A percentile compares a stretch with the other conserved stretches of the same genome.
Conservation (phyloP, 148 eudicot genomes). For the Chenopodium formosanum region DNA sequence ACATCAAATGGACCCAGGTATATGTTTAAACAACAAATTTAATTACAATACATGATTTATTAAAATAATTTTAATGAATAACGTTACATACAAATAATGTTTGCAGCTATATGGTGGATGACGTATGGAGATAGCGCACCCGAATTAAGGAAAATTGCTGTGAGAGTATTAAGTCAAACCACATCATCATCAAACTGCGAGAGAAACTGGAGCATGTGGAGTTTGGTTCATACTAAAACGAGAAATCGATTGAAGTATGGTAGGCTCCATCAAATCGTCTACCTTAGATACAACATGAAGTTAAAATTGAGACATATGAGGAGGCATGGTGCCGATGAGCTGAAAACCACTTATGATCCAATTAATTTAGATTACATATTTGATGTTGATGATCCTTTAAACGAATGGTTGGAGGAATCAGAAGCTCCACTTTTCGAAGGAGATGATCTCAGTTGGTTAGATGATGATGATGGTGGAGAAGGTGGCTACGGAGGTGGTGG, state of each 20-base stretch:
- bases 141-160: not conserved
- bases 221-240: conserved; percentile 4
- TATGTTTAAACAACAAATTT: not conserved
- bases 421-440: not conserved
- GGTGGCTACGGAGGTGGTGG: not conserved
- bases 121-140: conserved; percentile 2
- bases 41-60: too few species aligned
- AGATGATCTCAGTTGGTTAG: not conserved
- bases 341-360: conserved; percentile 7
- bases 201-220: conserved; percentile 24
- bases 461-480: not conserved
- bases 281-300: conserved; percentile 8
- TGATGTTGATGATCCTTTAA: not conserved
- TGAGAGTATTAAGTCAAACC: conserved; percentile 17
- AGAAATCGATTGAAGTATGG: conserved; percentile 8
- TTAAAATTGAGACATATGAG: not conserved
- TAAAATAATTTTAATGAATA: too few species aligned
- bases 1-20: not conserved
- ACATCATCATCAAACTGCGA: conserved; percentile 19
- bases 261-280: not conserved
- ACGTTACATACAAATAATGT: too few species aligned
- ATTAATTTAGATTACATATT: conserved; percentile 17
- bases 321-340: not conserved
- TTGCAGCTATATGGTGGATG: conserved; percentile 14
- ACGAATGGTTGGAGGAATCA: not conserved